Percentiles rank a stretch among this genome's conserved stretches.
These are phyloP conservation scores for Phytophthora brassicae DNA, from an alignment of 352 stramenopile genomes.

Conservation along the genomic window DNA sequence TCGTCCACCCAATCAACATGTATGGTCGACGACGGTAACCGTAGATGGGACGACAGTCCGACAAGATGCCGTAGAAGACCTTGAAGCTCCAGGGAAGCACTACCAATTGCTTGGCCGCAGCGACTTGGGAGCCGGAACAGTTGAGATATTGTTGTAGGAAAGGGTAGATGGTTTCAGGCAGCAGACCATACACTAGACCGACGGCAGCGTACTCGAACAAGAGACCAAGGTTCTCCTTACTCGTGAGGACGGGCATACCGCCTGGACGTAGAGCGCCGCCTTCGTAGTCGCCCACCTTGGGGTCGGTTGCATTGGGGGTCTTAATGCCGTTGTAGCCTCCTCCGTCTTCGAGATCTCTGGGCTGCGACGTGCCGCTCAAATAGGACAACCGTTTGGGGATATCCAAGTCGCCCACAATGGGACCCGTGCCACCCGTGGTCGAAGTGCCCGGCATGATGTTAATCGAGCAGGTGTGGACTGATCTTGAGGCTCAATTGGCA, in stretches of 20 bases:
- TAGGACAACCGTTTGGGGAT: conserved; percentile 41
- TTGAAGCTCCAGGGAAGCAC: conserved; percentile 56
- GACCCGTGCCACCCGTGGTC: conserved; percentile 18
- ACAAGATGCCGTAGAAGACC: conserved; percentile 31
- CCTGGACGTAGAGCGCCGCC: conserved; percentile 34
- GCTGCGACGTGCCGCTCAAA: conserved; percentile 24
- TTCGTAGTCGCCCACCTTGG: conserved; percentile 23
- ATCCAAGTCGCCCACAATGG: conserved; percentile 25
- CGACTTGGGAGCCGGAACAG: conserved; percentile 40
- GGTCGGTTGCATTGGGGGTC: conserved; percentile 25
- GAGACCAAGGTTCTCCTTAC: conserved; percentile 41
- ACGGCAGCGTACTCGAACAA: conserved; percentile 44
- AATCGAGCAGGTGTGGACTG: neutral
- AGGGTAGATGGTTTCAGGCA: conserved; percentile 50
- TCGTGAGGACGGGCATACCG: conserved; percentile 29
- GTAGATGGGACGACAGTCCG: conserved; percentile 40
- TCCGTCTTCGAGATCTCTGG: conserved; percentile 27
- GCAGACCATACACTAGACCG: conserved; percentile 40
- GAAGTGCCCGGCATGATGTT: conserved; percentile 19
- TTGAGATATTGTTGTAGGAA: conserved; percentile 51
- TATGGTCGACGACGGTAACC: conserved; percentile 59
- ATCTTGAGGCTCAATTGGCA: conserved; percentile 14
- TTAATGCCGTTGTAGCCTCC: conserved; percentile 32
- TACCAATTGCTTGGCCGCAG: conserved; percentile 44
- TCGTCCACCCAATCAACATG: conserved; percentile 55